Percentiles rank a stretch among this genome's conserved stretches.
Conservation (phyloP, 2,329 filamentous ascomycete genomes). For the Epichloe aotearoae region DNA sequence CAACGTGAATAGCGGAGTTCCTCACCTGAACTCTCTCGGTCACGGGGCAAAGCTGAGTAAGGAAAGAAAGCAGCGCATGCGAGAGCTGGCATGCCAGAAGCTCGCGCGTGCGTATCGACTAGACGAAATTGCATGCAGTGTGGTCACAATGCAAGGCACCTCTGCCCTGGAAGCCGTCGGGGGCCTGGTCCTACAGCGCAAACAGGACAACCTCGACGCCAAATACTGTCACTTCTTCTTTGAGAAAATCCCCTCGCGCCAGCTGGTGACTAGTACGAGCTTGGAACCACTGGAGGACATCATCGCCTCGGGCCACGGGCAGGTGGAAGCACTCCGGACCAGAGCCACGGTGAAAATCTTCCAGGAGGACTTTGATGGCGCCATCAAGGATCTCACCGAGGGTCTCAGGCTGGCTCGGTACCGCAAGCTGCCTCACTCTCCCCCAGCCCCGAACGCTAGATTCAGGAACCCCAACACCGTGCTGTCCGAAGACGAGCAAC, state of each 20-base stretch:
- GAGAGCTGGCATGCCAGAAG: conserved; percentile 68
- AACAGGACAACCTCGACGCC: conserved; percentile 55
- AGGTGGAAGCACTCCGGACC: conserved; percentile 57
- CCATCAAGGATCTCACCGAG: conserved; percentile 55
- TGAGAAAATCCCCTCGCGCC: conserved; percentile 66
- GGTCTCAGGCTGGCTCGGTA: conserved; percentile 45
- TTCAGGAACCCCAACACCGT: conserved; percentile 14
- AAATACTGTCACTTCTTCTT: conserved; percentile 90
- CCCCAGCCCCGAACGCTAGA: neutral
- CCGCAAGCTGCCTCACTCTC: neutral
- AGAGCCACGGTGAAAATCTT: conserved; percentile 62
- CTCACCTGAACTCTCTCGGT: conserved; percentile 10
- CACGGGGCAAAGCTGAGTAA: conserved; percentile 56
- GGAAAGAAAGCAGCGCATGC: conserved; percentile 65
- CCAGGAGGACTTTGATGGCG: conserved; percentile 59
- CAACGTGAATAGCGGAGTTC: conserved; percentile 31
- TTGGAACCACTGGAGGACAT: conserved; percentile 54
- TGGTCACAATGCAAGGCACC: conserved; percentile 71
- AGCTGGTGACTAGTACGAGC: conserved; percentile 59
- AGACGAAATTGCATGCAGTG: conserved; percentile 72
- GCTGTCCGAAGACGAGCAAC: conserved; percentile 39
- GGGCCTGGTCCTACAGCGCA: conserved; percentile 56
- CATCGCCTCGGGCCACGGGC: conserved; percentile 47
- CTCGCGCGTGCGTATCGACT: conserved; percentile 64
- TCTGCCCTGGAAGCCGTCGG: conserved; percentile 68